phyloP scores from a whole-genome alignment of 108 stramenopile species.

The Nannochloropsis oceanica region DNA sequence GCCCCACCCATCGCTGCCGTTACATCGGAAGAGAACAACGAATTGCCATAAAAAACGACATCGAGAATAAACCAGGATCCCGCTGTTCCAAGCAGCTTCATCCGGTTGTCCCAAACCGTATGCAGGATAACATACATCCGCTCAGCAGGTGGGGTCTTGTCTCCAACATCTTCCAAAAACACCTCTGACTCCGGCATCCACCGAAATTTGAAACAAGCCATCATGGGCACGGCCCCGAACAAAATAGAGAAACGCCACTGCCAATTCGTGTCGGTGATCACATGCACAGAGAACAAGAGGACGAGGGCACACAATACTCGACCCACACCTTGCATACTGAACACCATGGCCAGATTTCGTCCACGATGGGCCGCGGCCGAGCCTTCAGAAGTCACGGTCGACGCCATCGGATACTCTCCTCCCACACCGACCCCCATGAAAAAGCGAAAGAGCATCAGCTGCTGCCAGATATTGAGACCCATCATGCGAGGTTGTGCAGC shows the following conservation, averaged over 20 bases:
- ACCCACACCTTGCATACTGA: conserved; percentile 45
- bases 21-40: background rate
- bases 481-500: background rate
- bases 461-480: conserved; percentile 10
- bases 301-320: background rate
- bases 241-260: conserved; percentile 9
- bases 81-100: conserved; percentile 37
- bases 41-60: conserved; percentile 42
- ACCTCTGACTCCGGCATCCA: background rate
- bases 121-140: background rate
- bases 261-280: background rate
- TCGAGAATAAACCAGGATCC: conserved; percentile 47
- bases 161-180: background rate
- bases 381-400: conserved; percentile 21
- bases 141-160: background rate
- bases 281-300: background rate
- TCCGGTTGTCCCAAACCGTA: background rate
- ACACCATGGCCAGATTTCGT: conserved; percentile 31
- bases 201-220: conserved; percentile 5
- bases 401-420: conserved; percentile 46
- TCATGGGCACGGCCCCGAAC: conserved; percentile 1
- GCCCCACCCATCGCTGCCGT: conserved; percentile 7
- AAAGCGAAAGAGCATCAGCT: conserved; percentile 31
- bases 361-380: background rate
- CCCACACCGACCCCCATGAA: conserved; percentile 42